Conservation (phyloP, 2,329 filamentous ascomycete genomes). For the Trichophyton benhamiae region DNA sequence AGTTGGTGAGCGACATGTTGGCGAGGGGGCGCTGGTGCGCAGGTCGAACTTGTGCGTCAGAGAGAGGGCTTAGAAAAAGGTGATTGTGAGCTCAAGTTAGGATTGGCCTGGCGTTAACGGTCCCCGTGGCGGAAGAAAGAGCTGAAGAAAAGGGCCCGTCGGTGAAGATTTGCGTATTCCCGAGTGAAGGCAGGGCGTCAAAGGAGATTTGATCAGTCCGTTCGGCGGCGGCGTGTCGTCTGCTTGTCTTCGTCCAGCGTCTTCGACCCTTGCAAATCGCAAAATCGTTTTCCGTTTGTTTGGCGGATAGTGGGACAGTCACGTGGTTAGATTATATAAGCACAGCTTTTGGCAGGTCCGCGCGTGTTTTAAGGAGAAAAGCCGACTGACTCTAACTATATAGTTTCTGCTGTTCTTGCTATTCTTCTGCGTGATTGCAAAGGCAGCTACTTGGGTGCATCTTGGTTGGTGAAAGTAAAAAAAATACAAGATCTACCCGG, state of each 20-base stretch:
- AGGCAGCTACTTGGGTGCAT: too few relatives aligned
- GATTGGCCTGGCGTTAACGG: background rate
- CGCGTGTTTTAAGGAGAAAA: background rate
- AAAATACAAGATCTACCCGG: too few relatives aligned
- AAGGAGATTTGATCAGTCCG: background rate
- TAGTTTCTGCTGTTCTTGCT: too few relatives aligned
- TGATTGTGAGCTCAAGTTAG: background rate
- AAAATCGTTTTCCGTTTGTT: conserved; percentile 2
- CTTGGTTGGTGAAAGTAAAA: too few relatives aligned
- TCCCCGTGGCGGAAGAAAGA: background rate
- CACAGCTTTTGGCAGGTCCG: background rate
- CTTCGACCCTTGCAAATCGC: background rate
- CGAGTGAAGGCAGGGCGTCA: background rate
- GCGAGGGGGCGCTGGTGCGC: conserved; percentile 24
- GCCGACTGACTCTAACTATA: background rate
- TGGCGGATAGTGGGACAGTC: background rate
- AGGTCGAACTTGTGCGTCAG: background rate
- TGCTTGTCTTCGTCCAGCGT: background rate
- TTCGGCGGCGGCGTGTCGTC: background rate
- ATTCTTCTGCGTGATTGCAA: too few relatives aligned
- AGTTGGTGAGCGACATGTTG: conserved; percentile 91
- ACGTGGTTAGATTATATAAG: background rate
- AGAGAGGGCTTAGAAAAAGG: background rate
- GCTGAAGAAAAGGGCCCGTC: background rate
- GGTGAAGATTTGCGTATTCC: background rate